Evolutionary conservation across 2,329 filamentous ascomycete species (phyloP).

Genomic region (Fusarium falciforme): DNA sequence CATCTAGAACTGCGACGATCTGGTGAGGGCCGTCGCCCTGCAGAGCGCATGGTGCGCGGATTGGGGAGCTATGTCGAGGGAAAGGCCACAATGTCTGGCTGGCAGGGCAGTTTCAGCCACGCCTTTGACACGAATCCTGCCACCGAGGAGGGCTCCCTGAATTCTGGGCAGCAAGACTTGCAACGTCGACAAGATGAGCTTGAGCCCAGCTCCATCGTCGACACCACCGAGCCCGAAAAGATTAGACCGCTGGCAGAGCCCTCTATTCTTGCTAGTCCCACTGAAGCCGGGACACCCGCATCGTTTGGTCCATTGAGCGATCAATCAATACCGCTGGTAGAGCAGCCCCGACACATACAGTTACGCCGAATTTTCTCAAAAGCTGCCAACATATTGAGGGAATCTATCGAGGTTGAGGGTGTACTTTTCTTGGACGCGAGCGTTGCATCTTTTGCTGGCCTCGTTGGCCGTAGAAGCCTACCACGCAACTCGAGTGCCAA

Average conservation of each 20-base stretch:
- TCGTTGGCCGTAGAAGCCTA: background rate
- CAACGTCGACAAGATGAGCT: slow-evolving; percentile 13
- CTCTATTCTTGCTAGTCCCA: background rate
- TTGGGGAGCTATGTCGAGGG: slow-evolving; percentile 53
- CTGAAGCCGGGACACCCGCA: background rate
- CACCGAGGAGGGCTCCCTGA: slow-evolving; percentile 20
- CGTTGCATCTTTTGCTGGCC: slow-evolving; percentile 34
- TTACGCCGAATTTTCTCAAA: slow-evolving; percentile 48
- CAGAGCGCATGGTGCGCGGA: slow-evolving; percentile 54
- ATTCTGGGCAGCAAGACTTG: slow-evolving; percentile 14
- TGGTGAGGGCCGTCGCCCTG: slow-evolving; percentile 42
- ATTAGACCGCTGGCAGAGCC: background rate
- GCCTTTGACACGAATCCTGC: slow-evolving; percentile 5
- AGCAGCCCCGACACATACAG: background rate
- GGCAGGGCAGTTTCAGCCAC: slow-evolving; percentile 16
- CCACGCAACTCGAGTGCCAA: background rate
- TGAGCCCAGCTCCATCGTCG: background rate
- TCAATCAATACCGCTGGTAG: background rate
- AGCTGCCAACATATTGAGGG: slow-evolving; percentile 57
- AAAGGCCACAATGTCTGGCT: slow-evolving; percentile 44
- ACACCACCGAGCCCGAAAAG: background rate
- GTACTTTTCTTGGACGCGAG: slow-evolving; percentile 49
- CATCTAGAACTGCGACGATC: slow-evolving; percentile 50
- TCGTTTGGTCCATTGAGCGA: background rate
- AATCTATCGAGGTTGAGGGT: slow-evolving; percentile 56